Conservation (phyloP, 345 rosid genomes). For the Hibiscus mutabilis region DNA sequence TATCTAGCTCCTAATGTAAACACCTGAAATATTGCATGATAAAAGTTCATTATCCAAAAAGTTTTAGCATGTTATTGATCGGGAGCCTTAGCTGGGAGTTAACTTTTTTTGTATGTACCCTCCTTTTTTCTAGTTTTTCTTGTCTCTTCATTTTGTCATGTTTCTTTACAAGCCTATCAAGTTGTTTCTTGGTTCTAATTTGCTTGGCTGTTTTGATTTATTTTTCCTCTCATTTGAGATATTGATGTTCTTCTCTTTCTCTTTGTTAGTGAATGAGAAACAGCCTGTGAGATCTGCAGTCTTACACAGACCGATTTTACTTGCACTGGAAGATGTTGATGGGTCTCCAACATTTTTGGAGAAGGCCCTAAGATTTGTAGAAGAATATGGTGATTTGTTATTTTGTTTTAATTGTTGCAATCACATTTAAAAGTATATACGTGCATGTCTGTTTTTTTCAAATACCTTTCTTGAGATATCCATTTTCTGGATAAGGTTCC, state of each 20-base stretch:
- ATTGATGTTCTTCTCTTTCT: conserved; percentile 7
- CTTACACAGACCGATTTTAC: conserved; percentile 76
- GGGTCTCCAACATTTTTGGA: conserved; percentile 98
- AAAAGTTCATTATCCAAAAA: background rate
- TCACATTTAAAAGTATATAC: background rate
- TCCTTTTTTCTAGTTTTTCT: background rate
- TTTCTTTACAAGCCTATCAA: background rate
- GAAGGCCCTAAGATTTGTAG: conserved; percentile 88
- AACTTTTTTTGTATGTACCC: background rate
- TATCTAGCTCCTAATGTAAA: background rate
- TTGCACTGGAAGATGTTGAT: conserved; percentile 94
- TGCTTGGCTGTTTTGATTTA: background rate
- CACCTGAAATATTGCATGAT: background rate
- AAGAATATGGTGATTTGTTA: conserved; percentile 66
- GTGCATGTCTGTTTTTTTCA: background rate
- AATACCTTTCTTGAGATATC: background rate
- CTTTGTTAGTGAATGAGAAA: conserved; percentile 53
- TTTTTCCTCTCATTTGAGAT: background rate
- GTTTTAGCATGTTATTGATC: background rate
- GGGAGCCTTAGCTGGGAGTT: background rate
- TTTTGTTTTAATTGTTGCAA: conserved; percentile 1
- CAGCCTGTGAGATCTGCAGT: conserved; percentile 46
- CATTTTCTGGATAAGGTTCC: background rate
- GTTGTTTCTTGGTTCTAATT: background rate
- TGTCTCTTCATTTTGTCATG: background rate